Evolutionary conservation across 2,329 filamentous ascomycete genomes (phyloP), one percentile per base, ranked within the genome.

Genomic region (Ophiostoma novo-ulmi): DNA sequence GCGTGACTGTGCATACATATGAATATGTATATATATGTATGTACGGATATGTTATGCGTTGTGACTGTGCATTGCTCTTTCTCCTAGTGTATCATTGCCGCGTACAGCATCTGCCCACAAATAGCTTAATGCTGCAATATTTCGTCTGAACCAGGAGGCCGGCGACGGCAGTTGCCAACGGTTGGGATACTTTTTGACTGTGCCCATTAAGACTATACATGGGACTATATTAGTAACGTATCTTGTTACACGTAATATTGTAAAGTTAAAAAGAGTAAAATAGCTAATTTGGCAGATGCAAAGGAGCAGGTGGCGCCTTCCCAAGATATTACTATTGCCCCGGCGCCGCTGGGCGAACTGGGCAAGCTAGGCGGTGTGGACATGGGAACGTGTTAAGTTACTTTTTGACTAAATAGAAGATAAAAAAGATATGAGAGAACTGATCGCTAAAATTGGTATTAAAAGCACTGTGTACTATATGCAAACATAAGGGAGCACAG

Each of bases 11-110:
- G 36, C 63, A 65, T 65, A 38, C 36, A 10, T 58, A 58, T 31
- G 58, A 5, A 36, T 63, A 35, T 63, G 61, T 6, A 64, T 36
- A 17, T 64, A 38, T n/a, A 64, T 64, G 63, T 36, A 36, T 65
- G 63, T 65, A 65, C 63, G 63, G 63, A 22, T 38, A 65, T 65
- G 63, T 39, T 65, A 39, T 65, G 63, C 63, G n/a, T 65, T 20
- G 63, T 41, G 63, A 14, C 20, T 65, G 36, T 39, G 36, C 61
- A 64, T 39, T 35, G 61, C 20, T n/a, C 31, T 38, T 10, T 10
- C 10, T 14, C 22, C 35, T 20, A 39, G 63, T 39, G 36, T 65
- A 36, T 36, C 61, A 64, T 64, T 20, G 61, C 31, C 35, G 31
- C 20, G 31, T 36, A 64, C 61, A n/a, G 10, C 61, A 64, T 38